Conservation (phyloP, 208 protist species). For the Histomonas meleagridis region DNA sequence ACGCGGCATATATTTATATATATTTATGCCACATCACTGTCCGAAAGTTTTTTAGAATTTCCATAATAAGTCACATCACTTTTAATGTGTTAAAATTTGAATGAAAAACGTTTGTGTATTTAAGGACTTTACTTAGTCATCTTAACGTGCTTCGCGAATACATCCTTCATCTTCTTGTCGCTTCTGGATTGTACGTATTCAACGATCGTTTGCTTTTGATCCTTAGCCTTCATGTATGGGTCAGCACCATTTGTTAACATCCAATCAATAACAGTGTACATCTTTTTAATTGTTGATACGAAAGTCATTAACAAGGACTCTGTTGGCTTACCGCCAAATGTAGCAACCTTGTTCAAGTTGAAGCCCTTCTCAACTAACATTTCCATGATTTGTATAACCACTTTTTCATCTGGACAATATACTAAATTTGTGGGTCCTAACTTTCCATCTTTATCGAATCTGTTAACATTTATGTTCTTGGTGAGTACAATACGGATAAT, state of each 20-base stretch:
- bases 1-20: too few species aligned
- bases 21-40: too few species aligned
- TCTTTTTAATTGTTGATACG: neutral
- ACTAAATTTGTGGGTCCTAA: neutral
- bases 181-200: too few species aligned
- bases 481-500: neutral
- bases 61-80: too few species aligned
- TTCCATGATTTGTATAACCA: neutral
- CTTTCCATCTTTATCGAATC: neutral
- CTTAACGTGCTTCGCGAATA: too few species aligned
- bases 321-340: neutral
- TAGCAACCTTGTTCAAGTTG: neutral
- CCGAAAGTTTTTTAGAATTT: too few species aligned
- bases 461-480: neutral
- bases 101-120: too few species aligned
- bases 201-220: neutral
- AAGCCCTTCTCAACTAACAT: neutral
- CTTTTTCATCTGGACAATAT: neutral
- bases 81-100: too few species aligned
- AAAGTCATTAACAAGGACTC: neutral
- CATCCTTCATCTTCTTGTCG: too few species aligned
- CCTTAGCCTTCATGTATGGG: neutral
- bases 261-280: neutral
- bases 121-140: too few species aligned
- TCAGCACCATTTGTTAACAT: neutral